Base-by-base conservation (phyloP, 148 eudicot genomes). In the Vaccinium macrocarpon region DNA sequence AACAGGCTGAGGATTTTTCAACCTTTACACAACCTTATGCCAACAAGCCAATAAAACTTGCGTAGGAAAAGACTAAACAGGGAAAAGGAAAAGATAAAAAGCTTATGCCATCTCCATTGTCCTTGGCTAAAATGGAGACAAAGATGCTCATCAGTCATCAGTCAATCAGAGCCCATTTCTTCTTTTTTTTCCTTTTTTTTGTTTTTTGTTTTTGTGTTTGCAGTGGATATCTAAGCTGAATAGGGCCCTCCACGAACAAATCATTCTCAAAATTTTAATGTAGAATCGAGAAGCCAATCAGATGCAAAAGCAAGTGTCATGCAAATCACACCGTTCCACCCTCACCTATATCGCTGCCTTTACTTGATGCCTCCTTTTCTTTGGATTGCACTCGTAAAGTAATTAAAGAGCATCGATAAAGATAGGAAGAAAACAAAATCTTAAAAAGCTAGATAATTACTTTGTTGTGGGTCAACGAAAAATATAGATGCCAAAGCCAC, bases 221-320 rank as follows among this genome's bases (percentile, higher is more conserved):
- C 68, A 46, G 79, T 82, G 87, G 84, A 92, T 88, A 85, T 76
- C 74, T 71, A 84, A 57, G 81, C 57, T 85, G 84, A 87, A 78
- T 75, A 83, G 91, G 90, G 55, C 90, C 90, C 89, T 88, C 89
- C 91, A 88, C 81, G 78, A 80, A 78, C 70, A 81, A 82, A 81
- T 88, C 51, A 86, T 82, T 57, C 66, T 46, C 29, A 56, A 72
- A 52, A 50, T 68, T 81, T 81, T 46, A 81, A 80, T 80, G 68
- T 62, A 84, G 92, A 89, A 88, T 89, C 92, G 87, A 85, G 79
- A 91, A 88, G 90, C 91, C 91, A 91, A 93, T 90, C 84, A 83
- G 88, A 86, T 84, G 46, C 76, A 82, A 86, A 84, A 83, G 74
- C 82, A 82, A 84, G 68, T 57, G 83, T 48, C 81, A 51, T 62